Evolutionary conservation across 176 grass and related monocot genomes (phyloP).

Genomic region (Musa schizocarpa): DNA sequence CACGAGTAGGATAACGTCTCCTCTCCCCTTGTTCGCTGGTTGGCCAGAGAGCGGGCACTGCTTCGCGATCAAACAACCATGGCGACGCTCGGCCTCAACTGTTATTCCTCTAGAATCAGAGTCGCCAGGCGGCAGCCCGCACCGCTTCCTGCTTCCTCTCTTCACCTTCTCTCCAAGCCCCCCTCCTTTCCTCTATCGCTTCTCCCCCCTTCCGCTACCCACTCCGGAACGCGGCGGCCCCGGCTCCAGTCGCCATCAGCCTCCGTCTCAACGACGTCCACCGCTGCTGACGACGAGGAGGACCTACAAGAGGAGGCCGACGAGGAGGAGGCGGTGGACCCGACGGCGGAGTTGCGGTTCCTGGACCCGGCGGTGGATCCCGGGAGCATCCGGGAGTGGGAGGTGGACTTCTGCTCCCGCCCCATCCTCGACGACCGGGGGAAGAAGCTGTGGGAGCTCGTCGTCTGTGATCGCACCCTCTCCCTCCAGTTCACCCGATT

Average conservation of each 20-base stretch:
- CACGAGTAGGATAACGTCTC: not conserved
- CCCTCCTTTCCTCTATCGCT: slow-evolving; percentile 4
- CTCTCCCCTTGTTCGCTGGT: not conserved
- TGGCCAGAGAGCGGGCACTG: not conserved
- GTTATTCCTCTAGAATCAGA: not conserved
- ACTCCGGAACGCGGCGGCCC: slow-evolving; percentile 9
- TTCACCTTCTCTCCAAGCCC: not conserved
- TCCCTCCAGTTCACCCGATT: slow-evolving; percentile 96
- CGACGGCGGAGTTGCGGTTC: slow-evolving; percentile 70
- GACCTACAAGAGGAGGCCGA: slow-evolving; percentile 14
- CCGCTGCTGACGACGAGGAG: slow-evolving; percentile 35
- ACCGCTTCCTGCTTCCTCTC: not conserved
- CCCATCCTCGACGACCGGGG: slow-evolving; percentile 75
- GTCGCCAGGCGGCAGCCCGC: not conserved
- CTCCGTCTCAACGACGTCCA: slow-evolving; percentile 32
- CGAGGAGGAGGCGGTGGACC: slow-evolving; percentile 35
- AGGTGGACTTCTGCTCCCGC: slow-evolving; percentile 94
- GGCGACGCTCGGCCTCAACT: not conserved
- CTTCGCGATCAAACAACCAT: not conserved
- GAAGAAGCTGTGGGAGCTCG: slow-evolving; percentile 96
- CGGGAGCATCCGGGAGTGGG: slow-evolving; percentile 73
- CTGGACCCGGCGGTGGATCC: slow-evolving; percentile 58
- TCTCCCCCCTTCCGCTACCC: slow-evolving; percentile 15
- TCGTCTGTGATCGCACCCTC: slow-evolving; percentile 78
- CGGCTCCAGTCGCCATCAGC: slow-evolving; percentile 23